Conservation (phyloP, 495 filamentous ascomycete genomes). For the Elaphomyces granulatus region DNA sequence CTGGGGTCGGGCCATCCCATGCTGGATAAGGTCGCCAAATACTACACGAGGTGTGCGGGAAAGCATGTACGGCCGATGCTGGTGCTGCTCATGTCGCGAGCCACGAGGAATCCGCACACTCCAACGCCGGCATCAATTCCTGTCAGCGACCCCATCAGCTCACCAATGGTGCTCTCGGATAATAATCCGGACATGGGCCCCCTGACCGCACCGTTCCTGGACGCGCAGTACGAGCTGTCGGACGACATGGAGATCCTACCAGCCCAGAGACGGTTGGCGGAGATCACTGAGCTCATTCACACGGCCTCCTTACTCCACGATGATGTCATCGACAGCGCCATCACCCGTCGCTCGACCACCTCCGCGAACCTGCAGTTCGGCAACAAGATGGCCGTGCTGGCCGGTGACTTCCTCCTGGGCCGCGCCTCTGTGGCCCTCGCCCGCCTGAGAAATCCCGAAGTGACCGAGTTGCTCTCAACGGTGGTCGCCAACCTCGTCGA, state of each 20-base stretch:
- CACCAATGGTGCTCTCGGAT: conserved; percentile 60
- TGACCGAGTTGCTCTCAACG: conserved; percentile 84
- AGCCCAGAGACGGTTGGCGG: conserved; percentile 81
- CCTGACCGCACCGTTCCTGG: conserved; percentile 34
- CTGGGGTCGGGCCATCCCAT: conserved; percentile 86
- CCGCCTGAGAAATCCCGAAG: conserved; percentile 78
- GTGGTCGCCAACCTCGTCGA: conserved; percentile 97
- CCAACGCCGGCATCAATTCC: conserved; percentile 16
- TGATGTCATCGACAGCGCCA: conserved; percentile 91
- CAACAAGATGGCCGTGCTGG: conserved; percentile 97
- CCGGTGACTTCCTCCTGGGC: conserved; percentile 87
- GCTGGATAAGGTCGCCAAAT: conserved; percentile 89
- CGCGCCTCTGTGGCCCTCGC: conserved; percentile 89
- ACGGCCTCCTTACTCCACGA: conserved; percentile 94
- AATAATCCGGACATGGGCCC: conserved; percentile 57
- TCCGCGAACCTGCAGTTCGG: conserved; percentile 90
- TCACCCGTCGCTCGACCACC: conserved; percentile 62
- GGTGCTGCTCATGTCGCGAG: conserved; percentile 89
- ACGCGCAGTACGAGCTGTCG: conserved; percentile 31
- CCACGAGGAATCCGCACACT: conserved; percentile 47
- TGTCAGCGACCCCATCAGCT: conserved; percentile 68
- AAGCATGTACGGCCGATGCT: conserved; percentile 93
- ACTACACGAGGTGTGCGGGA: conserved; percentile 93
- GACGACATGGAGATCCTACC: conserved; percentile 69
- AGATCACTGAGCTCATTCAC: conserved; percentile 94